These are phyloP conservation scores for Cochlearia excelsa DNA, from an alignment of 345 rosid genomes.

Conservation along the genomic window DNA sequence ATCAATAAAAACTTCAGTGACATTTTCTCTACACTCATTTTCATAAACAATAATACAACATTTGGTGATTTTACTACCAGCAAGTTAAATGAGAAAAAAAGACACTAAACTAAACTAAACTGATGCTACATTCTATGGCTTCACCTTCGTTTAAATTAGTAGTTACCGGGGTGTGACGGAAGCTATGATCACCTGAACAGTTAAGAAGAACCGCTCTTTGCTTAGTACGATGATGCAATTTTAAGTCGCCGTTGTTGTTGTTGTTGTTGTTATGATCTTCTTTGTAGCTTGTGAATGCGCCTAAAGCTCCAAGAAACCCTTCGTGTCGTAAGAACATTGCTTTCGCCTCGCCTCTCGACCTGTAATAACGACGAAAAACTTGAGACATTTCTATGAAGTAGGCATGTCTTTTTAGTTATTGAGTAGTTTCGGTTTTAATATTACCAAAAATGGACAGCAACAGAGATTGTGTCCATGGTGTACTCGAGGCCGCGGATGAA, in stretches of 20 bases:
- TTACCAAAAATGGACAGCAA: constrained; percentile 76
- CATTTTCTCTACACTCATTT: too few relatives aligned
- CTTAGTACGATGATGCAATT: constrained; percentile 16
- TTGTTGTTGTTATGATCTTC: not conserved
- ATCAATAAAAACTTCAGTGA: too few relatives aligned
- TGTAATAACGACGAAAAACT: constrained; percentile 19
- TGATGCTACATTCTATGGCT: constrained; percentile 33
- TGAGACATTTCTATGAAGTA: too few relatives aligned
- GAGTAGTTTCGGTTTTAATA: not conserved
- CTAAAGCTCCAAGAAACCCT: constrained; percentile 88
- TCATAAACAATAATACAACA: too few relatives aligned
- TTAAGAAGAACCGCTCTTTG: constrained; percentile 23
- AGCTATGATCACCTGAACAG: constrained; percentile 23
- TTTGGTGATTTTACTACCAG: too few relatives aligned
- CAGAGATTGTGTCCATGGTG: constrained; percentile 82
- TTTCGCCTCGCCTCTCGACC: constrained; percentile 90
- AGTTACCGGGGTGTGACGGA: constrained; percentile 13
- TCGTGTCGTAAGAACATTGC: constrained; percentile 83
- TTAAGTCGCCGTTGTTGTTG: constrained; percentile 8
- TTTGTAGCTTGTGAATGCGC: constrained; percentile 63
- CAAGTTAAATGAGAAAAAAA: not conserved
- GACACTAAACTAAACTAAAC: constrained; percentile 17
- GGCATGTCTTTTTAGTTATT: too few relatives aligned
- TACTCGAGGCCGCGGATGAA: constrained; percentile 69
- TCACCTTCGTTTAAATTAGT: constrained; percentile 20